These are phyloP conservation scores for Xylaria grammica DNA, from an alignment of 495 filamentous ascomycete species.

Conservation along the genomic window DNA sequence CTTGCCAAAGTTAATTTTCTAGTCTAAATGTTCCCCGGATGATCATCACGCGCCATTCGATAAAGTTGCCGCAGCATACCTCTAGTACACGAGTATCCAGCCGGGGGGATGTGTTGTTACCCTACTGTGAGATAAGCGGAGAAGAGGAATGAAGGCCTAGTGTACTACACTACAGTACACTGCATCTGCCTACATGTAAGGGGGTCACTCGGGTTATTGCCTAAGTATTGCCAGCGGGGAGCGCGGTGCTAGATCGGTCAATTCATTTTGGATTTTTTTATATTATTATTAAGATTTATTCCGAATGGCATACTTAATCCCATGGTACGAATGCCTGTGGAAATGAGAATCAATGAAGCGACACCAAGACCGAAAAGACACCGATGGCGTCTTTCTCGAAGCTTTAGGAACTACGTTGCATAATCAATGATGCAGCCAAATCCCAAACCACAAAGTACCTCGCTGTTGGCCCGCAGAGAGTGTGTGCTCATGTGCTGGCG, in stretches of 20 bases:
- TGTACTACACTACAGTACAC: too few relatives aligned
- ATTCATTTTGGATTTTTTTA: too few relatives aligned
- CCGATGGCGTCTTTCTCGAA: not conserved
- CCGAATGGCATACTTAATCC: too few relatives aligned
- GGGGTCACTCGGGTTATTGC: too few relatives aligned
- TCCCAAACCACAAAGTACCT: not conserved
- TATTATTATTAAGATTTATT: too few relatives aligned
- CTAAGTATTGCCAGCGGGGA: too few relatives aligned
- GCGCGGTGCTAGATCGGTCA: too few relatives aligned
- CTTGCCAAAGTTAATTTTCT: not conserved
- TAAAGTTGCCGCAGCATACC: not conserved
- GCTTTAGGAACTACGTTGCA: too few relatives aligned
- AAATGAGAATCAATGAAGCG: not conserved
- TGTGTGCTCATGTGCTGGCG: not conserved
- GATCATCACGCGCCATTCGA: constrained; percentile 13
- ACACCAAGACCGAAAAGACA: not conserved
- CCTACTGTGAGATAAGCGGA: not conserved
- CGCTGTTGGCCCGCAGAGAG: not conserved
- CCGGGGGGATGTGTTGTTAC: not conserved
- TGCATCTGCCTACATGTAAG: too few relatives aligned
- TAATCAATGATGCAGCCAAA: too few relatives aligned
- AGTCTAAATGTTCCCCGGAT: constrained; percentile 10
- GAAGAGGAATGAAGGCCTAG: not conserved
- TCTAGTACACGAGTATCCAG: not conserved
- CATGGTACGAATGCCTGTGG: too few relatives aligned